Evolutionary conservation across 202 grass and related monocot species (phyloP).

Genomic region (Carex sylvatica): DNA sequence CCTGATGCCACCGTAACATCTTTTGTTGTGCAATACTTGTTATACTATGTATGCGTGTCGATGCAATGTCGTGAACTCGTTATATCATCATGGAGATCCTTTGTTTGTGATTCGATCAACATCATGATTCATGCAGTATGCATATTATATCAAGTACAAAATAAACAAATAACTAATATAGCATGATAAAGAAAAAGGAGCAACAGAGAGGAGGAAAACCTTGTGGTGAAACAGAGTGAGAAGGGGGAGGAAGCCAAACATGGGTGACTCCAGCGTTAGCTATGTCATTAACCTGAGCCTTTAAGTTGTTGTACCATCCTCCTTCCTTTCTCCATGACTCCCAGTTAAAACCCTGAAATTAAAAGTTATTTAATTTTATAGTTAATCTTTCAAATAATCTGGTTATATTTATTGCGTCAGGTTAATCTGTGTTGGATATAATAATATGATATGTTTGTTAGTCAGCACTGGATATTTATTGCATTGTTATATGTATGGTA

Average conservation of each 20-base stretch:
- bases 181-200: neutral
- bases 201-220: conserved; percentile 12
- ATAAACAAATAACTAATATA: neutral
- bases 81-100: no score
- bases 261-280: conserved; percentile 66
- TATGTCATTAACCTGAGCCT: conserved; percentile 51
- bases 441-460: neutral
- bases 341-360: conserved; percentile 76
- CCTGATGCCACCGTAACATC: neutral
- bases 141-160: neutral
- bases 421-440: neutral
- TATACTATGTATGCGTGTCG: neutral
- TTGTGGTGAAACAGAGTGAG: conserved; percentile 61
- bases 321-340: conserved; percentile 68
- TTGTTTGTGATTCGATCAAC: no score
- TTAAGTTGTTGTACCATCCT: conserved; percentile 67
- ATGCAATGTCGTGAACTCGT: no score
- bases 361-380: neutral
- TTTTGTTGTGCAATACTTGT: neutral
- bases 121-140: neutral
- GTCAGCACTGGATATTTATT: neutral
- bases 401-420: neutral
- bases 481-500: no score
- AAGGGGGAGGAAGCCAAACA: conserved; percentile 81
- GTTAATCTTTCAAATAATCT: neutral